Percentiles rank a stretch among this genome's conserved stretches.
These are phyloP conservation scores for Paraconiothyrium sp. DNA, from an alignment of 2,329 filamentous ascomycete species.

Conservation along the genomic window DNA sequence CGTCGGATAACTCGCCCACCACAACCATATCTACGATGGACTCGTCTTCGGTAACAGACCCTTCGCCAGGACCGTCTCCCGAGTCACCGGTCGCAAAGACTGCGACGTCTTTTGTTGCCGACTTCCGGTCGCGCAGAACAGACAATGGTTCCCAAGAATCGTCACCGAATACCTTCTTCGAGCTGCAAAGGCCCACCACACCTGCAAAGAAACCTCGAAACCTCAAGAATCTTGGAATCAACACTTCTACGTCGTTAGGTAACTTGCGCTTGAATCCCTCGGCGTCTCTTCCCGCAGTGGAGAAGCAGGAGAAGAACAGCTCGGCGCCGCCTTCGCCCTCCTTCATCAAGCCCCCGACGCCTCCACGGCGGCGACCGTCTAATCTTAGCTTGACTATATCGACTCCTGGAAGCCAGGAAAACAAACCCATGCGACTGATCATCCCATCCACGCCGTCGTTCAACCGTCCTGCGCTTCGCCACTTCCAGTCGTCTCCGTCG, in stretches of 20 bases:
- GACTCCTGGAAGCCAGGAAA: conserved; percentile 68
- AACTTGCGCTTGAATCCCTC: conserved; percentile 57
- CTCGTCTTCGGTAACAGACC: conserved; percentile 87
- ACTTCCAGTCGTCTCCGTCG: conserved; percentile 70
- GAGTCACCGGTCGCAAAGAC: conserved; percentile 84
- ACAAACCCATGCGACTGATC: conserved; percentile 63
- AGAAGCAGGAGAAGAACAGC: conserved; percentile 56
- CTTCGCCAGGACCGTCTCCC: conserved; percentile 87
- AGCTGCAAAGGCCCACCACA: conserved; percentile 58
- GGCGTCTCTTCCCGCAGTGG: conserved; percentile 60
- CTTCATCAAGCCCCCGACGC: conserved; percentile 82
- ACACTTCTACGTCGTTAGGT: conserved; percentile 64
- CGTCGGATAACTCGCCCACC: conserved; percentile 92
- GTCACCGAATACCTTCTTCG: conserved; percentile 61
- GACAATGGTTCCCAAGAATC: conserved; percentile 55
- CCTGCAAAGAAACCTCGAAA: conserved; percentile 78
- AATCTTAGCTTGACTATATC: conserved; percentile 78
- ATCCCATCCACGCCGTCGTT: conserved; percentile 68
- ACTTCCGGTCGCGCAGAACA: conserved; percentile 53
- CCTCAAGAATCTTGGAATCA: conserved; percentile 84
- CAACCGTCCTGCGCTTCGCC: conserved; percentile 62
- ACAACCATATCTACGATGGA: conserved; percentile 93
- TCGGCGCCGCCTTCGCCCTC: conserved; percentile 77
- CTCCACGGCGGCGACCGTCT: conserved; percentile 75
- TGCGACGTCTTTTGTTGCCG: conserved; percentile 73